Base-by-base conservation (phyloP, 352 stramenopile genomes). In the Globisporangium canariense region DNA sequence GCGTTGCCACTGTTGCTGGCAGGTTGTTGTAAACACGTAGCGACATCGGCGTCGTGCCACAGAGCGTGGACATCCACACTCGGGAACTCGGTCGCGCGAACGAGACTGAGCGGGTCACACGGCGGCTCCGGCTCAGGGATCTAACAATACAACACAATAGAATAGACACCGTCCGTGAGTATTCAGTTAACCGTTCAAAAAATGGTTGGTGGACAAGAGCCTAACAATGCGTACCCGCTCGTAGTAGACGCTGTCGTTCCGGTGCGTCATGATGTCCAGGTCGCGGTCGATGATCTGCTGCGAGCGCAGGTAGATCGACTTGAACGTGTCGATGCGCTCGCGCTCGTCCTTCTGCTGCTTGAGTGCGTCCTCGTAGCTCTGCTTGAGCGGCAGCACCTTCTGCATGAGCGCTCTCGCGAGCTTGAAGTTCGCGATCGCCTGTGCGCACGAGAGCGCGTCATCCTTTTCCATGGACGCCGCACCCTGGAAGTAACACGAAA, bases 191-290 rank as follows among this genome's bases (percentile, higher is more conserved):
- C 22, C 16, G 16, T 40, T 10, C 32, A 5, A 38, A 38, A 38
- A 11, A 62, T 51, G 10, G 20, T 32, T 40, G 20, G 34, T 8
- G 25, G 22, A 58, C 8, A n/a, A 25, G 56, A 18, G 40, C 40
- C 13, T 16, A 49, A 49, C 3, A 41, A n/a, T 5, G 60, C 70
- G 43, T 70, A 88, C 81, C 67, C 73, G 73, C 62, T 89, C 77
- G 60, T 88, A 89, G 58, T 89, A 91, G 9, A 89, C 79, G 57
- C 70, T 83, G 54, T 89, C 77, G 61, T 91, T 91, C 52, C 82
- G 78, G 43, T 83, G 75, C 0, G 82, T 82, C 50, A 85, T 76
- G 54, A 91, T 86, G 60, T 91, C 78, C 25, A 91, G 41, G 47
- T 89, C 80, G 50, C 82, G 77, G 61, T 86, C 70, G 46, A 91